Evolutionary conservation across 192 early-diverging fungal species (phyloP), one percentile per base, ranked within the genome.

Genomic region (Coemansia sp.): DNA sequence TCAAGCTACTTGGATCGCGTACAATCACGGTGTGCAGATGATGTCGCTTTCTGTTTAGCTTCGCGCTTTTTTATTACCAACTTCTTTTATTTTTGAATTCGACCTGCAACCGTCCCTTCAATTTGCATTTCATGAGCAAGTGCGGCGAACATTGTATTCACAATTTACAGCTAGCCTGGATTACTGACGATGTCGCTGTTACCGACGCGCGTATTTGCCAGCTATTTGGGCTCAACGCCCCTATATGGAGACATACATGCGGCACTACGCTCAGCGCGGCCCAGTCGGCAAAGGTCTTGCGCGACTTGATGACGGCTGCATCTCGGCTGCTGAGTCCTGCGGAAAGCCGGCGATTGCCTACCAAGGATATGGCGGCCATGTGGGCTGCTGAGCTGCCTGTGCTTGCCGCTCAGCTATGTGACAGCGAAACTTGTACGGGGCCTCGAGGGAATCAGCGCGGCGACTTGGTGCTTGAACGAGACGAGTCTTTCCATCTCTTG

Each of bases 141-240:
- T 73, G 76, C 54, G 70, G 69, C 49, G 58, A 70, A 43, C 32
- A 62, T 25, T 78, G 76, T 59, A 71, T 65, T 40, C 76, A 78
- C 65, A 69, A 66, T 63, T 7, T 68, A 58, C 65, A 68, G 45
- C 43, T 63, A 60, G 56, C 62, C 47, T 68, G 66, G 66, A 37
- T 71, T 24, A 58, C 41, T 17, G 58, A 60, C 35, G 58, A 57
- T 60, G 60, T 22, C 22, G 25, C 56, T 39, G 35, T 29, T 20
- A 8, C 47, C 12, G 42, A 51, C 31, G 54, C 61, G 5, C 61
- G 47, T 39, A 51, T 67, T 17, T 27, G 53, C 12, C 46, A 63
- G 11, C 37, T 72, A 11, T 73, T 73, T 57, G 32, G 59, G n/a
- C 65, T 31, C 27, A 63, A 59, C 19, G 43, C 6, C 1, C 76